Base-by-base conservation (phyloP, 305 asterid species). In the Plantago coronopus region DNA sequence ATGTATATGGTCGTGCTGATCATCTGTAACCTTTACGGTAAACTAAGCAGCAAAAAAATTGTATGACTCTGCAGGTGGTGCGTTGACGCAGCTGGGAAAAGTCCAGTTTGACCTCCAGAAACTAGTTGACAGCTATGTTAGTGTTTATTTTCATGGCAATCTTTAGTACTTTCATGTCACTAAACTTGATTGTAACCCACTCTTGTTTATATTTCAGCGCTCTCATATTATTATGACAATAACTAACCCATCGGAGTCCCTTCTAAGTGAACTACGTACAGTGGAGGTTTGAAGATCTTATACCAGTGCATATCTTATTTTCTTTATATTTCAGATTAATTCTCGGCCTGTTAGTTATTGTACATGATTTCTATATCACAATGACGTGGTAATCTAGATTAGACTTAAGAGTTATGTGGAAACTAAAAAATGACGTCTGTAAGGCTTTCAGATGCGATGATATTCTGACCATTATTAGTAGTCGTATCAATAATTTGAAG, bases 221-320 rank as follows among this genome's bases (percentile, higher is more conserved):
- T 66, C 89, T 69, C 87, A 83, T 75, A 79, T 88, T 51, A 76
- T 88, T 69, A 70, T 81, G 79, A 91, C 98, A 49, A 82, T 91
- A 29, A 88, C 96, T 37, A 88, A 86, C 66, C 98, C 98, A 50
- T 91, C 95, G 48, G 98, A 91, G 78, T 88, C 95, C 64, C 95
- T 88, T 72, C 95, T 91, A 43, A 79, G 85, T 43, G 95, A 91
- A 82, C 93, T 91, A 25, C 88, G 95, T 53, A 91, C 88, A 86
- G 98, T 91, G 78, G 96, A 88, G 96, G 96, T 91, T 61, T 66
- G 89, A 58, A 54, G 60, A 18, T 65, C 43, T 59, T 31, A 55
- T 54, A 21, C 25, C 67, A 57, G 44, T 45, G 57, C 56, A 34
- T 60, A n/a, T 63, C 17, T 59, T 62, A 15, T 46, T 27, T 50